Percentiles rank a stretch among this genome's conserved stretches.
Conservation (phyloP, 1,139 yeast species). For the Meyerozyma smithsonii region DNA sequence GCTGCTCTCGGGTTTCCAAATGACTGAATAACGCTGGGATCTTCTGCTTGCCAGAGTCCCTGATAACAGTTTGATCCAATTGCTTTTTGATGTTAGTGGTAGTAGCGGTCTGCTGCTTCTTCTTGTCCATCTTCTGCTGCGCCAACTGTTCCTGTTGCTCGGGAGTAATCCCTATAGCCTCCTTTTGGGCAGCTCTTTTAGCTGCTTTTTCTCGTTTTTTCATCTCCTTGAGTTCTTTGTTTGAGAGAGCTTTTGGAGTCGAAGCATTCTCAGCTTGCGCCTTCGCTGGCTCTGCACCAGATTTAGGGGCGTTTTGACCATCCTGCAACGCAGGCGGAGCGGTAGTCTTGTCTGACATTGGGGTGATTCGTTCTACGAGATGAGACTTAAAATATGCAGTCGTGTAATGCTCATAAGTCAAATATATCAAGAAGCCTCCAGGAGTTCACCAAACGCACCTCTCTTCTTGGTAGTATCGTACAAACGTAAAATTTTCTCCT, state of each 20-base stretch:
- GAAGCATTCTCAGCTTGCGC: conserved; percentile 1
- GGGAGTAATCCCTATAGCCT: conserved; percentile 45
- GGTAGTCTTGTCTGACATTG: not conserved
- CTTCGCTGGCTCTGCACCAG: not conserved
- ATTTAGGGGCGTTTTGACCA: not conserved
- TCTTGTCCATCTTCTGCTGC: conserved; percentile 34
- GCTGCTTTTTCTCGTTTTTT: conserved; percentile 90
- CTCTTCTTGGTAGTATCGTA: conserved; percentile 83
- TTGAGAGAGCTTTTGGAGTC: conserved; percentile 42
- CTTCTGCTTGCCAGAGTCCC: conserved; percentile 35
- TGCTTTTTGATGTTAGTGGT: conserved; percentile 53
- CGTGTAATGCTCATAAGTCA: conserved; percentile 1
- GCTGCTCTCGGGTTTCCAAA: conserved; percentile 76
- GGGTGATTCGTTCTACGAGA: not conserved
- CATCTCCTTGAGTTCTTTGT: conserved; percentile 81
- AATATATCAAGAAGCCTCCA: conserved; percentile 14
- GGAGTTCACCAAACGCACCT: conserved; percentile 47
- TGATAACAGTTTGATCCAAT: conserved; percentile 49
- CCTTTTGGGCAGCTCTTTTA: conserved; percentile 68
- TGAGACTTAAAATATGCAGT: not conserved
- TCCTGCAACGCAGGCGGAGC: not conserved
- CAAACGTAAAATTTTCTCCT: conserved; percentile 84
- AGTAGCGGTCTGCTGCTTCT: conserved; percentile 28
- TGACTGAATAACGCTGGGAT: conserved; percentile 77
- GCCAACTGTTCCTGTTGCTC: conserved; percentile 39